Percentiles rank a stretch among this genome's conserved stretches.
phyloP scores from a whole-genome alignment of 108 stramenopile species.

The Ochromonas danica region DNA sequence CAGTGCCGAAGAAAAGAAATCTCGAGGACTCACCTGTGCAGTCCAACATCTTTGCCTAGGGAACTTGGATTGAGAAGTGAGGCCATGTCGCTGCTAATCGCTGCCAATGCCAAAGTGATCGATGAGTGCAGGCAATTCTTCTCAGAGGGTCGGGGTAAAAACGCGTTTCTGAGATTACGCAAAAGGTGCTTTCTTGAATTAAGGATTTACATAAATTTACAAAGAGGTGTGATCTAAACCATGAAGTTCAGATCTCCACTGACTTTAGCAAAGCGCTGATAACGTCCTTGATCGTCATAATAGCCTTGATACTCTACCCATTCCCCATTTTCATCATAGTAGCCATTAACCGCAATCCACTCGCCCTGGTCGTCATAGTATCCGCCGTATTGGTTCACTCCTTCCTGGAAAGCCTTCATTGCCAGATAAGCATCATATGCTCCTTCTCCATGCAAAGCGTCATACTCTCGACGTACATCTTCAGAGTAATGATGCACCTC shows the following conservation, averaged over 20 bases:
- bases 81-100: no score
- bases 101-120: no score
- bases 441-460: constrained; percentile 7
- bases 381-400: neutral
- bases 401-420: neutral
- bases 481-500: neutral
- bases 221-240: neutral
- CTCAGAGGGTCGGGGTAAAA: no score
- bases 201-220: neutral
- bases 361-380: neutral
- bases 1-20: no score
- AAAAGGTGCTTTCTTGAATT: no score
- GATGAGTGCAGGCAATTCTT: no score
- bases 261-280: neutral
- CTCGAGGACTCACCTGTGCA: no score
- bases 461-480: neutral
- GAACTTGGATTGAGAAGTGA: no score
- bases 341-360: neutral
- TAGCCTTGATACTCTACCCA: constrained; percentile 14
- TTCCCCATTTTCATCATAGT: neutral
- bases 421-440: neutral
- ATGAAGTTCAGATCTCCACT: constrained; percentile 3
- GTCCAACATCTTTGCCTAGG: no score
- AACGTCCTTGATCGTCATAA: neutral
- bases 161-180: no score